phyloP scores from a whole-genome alignment of 345 rosid species.

The Acer saccharum region DNA sequence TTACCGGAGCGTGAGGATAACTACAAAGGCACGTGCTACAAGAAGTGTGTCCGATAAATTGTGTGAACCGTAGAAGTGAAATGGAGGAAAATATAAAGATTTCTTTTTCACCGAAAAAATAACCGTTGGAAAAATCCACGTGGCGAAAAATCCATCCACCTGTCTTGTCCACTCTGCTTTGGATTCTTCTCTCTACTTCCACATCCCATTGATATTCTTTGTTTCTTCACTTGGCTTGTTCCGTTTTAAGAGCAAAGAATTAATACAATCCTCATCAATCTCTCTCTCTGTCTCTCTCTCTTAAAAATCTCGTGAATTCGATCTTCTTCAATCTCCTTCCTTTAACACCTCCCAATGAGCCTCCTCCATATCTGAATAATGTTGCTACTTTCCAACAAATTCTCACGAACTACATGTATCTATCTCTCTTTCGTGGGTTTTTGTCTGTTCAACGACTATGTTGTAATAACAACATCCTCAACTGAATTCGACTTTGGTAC shows the following conservation, averaged over 20 bases:
- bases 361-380: conserved; percentile 31
- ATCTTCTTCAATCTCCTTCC: conserved; percentile 18
- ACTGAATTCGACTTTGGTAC: conserved; percentile 82
- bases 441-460: conserved; percentile 34
- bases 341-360: conserved; percentile 30
- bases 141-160: conserved; percentile 53
- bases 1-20: conserved; percentile 2
- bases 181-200: conserved; percentile 38
- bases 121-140: conserved; percentile 54
- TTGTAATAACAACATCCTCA: conserved; percentile 25
- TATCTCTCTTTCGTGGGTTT: conserved; percentile 40
- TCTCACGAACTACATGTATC: conserved; percentile 20
- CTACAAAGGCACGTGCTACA: conserved; percentile 7
- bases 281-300: conserved; percentile 30
- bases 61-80: neutral
- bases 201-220: conserved; percentile 7
- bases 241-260: conserved; percentile 23
- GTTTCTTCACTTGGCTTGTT: conserved; percentile 23
- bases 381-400: conserved; percentile 36
- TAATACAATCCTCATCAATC: conserved; percentile 11
- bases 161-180: conserved; percentile 50
- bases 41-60: neutral
- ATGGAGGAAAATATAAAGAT: neutral
- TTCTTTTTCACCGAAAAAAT: conserved; percentile 22
- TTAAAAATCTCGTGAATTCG: conserved; percentile 31